Percentiles rank a stretch among this genome's conserved stretches.
phyloP scores from a whole-genome alignment of 805 yeast genomes.

The Myxozyma sirexii region DNA sequence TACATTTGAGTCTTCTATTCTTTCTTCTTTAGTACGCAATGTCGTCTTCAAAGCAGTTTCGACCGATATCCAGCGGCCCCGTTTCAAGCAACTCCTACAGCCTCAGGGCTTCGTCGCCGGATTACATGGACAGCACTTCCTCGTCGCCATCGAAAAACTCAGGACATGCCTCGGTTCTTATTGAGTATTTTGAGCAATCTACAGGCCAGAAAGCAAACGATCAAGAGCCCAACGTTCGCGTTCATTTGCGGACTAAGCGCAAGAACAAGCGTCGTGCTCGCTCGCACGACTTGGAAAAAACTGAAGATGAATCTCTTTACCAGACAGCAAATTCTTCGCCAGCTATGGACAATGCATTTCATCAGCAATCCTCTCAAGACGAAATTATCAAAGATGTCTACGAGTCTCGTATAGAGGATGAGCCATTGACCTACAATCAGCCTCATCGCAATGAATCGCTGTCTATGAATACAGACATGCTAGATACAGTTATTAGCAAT shows the following conservation, averaged over 20 bases:
- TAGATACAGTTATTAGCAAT: conserved; percentile 20
- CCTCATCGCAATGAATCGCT: not conserved
- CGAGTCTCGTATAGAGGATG: too few relatives aligned
- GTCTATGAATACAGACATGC: conserved; percentile 11
- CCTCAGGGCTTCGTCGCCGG: not conserved
- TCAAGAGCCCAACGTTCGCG: conserved; percentile 26
- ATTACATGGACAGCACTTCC: not conserved
- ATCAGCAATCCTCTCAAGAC: not conserved
- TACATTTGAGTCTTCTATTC: too few relatives aligned
- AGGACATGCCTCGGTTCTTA: conserved; percentile 23
- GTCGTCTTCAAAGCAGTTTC: not conserved
- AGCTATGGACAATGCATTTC: not conserved
- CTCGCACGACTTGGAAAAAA: not conserved
- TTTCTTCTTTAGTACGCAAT: too few relatives aligned
- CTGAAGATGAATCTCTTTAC: not conserved
- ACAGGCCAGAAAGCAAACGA: not conserved
- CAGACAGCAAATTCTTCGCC: not conserved
- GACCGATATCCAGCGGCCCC: not conserved
- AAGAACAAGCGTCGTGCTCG: not conserved
- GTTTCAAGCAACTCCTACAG: not conserved
- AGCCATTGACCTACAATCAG: not conserved
- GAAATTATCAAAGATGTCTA: not conserved
- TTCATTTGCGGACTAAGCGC: conserved; percentile 15
- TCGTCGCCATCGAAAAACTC: not conserved
- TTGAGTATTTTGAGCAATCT: conserved; percentile 25